phyloP scores from a whole-genome alignment of 768 basidiomycete species.

The Clathrus columnatus region DNA sequence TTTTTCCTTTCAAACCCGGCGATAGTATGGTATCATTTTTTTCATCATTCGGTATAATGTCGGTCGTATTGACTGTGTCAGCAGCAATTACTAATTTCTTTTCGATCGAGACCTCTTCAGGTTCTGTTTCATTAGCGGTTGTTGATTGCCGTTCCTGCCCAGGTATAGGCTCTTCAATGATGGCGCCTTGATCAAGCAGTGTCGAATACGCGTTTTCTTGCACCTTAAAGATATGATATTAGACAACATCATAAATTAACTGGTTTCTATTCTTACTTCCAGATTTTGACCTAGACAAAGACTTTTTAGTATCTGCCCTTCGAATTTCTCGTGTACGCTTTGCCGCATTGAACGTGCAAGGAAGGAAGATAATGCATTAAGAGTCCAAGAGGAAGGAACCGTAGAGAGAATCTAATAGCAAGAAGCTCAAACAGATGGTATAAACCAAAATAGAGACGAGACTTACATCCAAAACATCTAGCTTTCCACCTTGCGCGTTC shows the following conservation, averaged over 20 bases:
- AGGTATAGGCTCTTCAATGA: slow-evolving; percentile 54
- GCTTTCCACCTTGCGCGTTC: slow-evolving; percentile 69
- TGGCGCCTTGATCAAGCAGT: slow-evolving; percentile 53
- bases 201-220: slow-evolving; percentile 50
- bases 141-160: slow-evolving; percentile 16
- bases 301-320: slow-evolving; percentile 70
- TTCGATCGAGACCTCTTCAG: slow-evolving; percentile 19
- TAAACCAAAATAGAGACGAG: background rate
- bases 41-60: too few relatives aligned
- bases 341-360: slow-evolving; percentile 70
- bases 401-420: slow-evolving; percentile 46
- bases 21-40: too few relatives aligned
- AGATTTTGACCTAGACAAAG: slow-evolving; percentile 76
- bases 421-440: slow-evolving; percentile 1
- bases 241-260: slow-evolving; percentile 2
- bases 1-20: background rate
- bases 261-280: slow-evolving; percentile 30
- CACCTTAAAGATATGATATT: slow-evolving; percentile 29
- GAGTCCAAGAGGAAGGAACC: slow-evolving; percentile 70
- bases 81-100: background rate
- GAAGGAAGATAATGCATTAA: slow-evolving; percentile 66
- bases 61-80: too few relatives aligned
- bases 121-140: slow-evolving; percentile 23
- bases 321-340: slow-evolving; percentile 58
- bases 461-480: slow-evolving; percentile 72